Conservation (phyloP, 352 stramenopile genomes). For the Plasmopara muralis region DNA sequence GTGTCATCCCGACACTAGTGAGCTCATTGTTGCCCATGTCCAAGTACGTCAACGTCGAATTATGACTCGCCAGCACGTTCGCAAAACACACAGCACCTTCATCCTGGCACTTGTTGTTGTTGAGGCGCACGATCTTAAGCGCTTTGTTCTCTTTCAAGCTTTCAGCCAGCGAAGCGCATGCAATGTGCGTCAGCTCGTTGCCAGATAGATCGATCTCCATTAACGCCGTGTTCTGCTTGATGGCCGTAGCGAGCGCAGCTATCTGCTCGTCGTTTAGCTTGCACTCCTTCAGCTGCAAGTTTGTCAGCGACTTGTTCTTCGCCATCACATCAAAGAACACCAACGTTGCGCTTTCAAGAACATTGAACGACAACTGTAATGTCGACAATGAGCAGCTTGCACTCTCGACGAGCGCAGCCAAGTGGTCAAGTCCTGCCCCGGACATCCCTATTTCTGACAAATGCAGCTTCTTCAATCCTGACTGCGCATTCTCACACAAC, state of each 20-base stretch:
- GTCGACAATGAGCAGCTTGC: slow-evolving; percentile 46
- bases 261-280: slow-evolving; percentile 44
- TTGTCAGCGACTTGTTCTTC: slow-evolving; percentile 55
- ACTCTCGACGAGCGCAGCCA: slow-evolving; percentile 35
- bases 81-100: slow-evolving; percentile 35
- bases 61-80: slow-evolving; percentile 24
- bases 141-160: slow-evolving; percentile 42
- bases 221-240: slow-evolving; percentile 47
- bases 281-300: slow-evolving; percentile 59
- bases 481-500: slow-evolving; percentile 28
- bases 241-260: slow-evolving; percentile 30
- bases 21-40: slow-evolving; percentile 71
- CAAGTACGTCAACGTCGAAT: slow-evolving; percentile 42
- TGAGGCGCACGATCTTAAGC: slow-evolving; percentile 42
- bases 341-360: slow-evolving; percentile 24
- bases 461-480: slow-evolving; percentile 30
- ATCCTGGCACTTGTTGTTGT: slow-evolving; percentile 57
- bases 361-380: slow-evolving; percentile 70
- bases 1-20: slow-evolving; percentile 36
- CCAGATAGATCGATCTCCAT: slow-evolving; percentile 61
- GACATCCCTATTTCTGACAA: slow-evolving; percentile 45
- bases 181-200: slow-evolving; percentile 39
- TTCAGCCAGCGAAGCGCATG: slow-evolving; percentile 31
- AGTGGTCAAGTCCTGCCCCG: slow-evolving; percentile 35
- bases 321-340: slow-evolving; percentile 55